These are phyloP conservation scores for Aspergillus brunneoviolaceus DNA, from an alignment of 2,329 filamentous ascomycete species.

Conservation along the genomic window DNA sequence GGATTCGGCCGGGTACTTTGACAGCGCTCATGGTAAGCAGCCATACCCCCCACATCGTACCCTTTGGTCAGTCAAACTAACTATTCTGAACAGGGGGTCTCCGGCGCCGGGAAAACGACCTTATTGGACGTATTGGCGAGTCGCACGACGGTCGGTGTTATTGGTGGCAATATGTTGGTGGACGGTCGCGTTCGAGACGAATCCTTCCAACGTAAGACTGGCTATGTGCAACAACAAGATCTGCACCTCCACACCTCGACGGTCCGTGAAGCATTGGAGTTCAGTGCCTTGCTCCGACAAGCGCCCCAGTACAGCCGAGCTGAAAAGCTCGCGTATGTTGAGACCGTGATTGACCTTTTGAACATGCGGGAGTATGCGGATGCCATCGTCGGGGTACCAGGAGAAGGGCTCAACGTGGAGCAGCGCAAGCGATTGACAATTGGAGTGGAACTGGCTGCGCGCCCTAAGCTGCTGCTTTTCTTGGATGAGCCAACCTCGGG, in stretches of 20 bases:
- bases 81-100: neutral
- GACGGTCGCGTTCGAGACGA: slow-evolving; percentile 57
- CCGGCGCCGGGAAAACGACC: slow-evolving; percentile 50
- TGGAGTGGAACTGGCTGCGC: slow-evolving; percentile 88
- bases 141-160: slow-evolving; percentile 59
- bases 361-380: slow-evolving; percentile 90
- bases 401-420: slow-evolving; percentile 66
- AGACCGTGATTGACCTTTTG: slow-evolving; percentile 69
- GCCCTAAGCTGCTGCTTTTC: slow-evolving; percentile 82
- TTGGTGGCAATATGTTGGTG: slow-evolving; percentile 65
- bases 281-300: slow-evolving; percentile 82
- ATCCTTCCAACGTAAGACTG: slow-evolving; percentile 60
- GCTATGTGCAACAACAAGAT: slow-evolving; percentile 69
- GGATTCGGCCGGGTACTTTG: slow-evolving; percentile 54
- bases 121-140: slow-evolving; percentile 57
- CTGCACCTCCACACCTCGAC: slow-evolving; percentile 79
- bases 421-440: slow-evolving; percentile 75
- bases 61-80: neutral
- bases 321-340: slow-evolving; percentile 83
- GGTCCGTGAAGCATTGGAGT: slow-evolving; percentile 79
- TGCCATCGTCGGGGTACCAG: slow-evolving; percentile 80
- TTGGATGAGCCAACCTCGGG: slow-evolving; percentile 90
- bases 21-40: slow-evolving; percentile 55
- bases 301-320: slow-evolving; percentile 64
- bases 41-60: slow-evolving; percentile 29